Conservation (phyloP, 2,329 filamentous ascomycete genomes). For the Exophiala sp. region DNA sequence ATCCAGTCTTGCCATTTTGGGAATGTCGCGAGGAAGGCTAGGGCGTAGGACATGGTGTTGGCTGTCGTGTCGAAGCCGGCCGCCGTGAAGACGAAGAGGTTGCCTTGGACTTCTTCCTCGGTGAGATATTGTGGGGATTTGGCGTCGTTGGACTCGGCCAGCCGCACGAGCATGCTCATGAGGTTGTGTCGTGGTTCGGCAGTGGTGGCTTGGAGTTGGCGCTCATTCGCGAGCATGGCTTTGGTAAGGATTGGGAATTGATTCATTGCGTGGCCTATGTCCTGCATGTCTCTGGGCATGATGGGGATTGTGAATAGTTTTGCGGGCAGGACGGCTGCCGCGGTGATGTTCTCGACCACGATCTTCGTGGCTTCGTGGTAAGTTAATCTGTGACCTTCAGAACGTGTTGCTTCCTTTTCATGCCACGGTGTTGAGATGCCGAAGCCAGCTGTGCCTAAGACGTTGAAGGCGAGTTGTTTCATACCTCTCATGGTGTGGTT, state of each 20-base stretch:
- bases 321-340: slow-evolving; percentile 32
- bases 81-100: slow-evolving; percentile 26
- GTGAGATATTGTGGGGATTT: slow-evolving; percentile 9
- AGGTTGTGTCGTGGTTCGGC: slow-evolving; percentile 32
- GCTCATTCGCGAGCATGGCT: slow-evolving; percentile 32
- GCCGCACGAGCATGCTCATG: slow-evolving; percentile 22
- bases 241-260: slow-evolving; percentile 31
- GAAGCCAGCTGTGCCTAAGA: slow-evolving; percentile 37
- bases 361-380: slow-evolving; percentile 37
- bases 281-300: slow-evolving; percentile 25
- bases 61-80: slow-evolving; percentile 45
- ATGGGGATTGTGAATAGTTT: slow-evolving; percentile 22
- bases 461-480: slow-evolving; percentile 38
- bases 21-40: slow-evolving; percentile 46
- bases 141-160: slow-evolving; percentile 6
- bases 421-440: slow-evolving; percentile 33
- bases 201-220: slow-evolving; percentile 15
- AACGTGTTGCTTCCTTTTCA: slow-evolving; percentile 22
- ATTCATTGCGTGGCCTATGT: slow-evolving; percentile 31
- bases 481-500: slow-evolving; percentile 29
- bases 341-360: slow-evolving; percentile 31
- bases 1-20: slow-evolving; percentile 54
- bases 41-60: slow-evolving; percentile 49
- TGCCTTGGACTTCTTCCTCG: slow-evolving; percentile 25
- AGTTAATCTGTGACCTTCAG: slow-evolving; percentile 18